Evolutionary conservation across 768 basidiomycete species (phyloP), one percentile per base, ranked within the genome.

Genomic region (Thelephora ganbajun): DNA sequence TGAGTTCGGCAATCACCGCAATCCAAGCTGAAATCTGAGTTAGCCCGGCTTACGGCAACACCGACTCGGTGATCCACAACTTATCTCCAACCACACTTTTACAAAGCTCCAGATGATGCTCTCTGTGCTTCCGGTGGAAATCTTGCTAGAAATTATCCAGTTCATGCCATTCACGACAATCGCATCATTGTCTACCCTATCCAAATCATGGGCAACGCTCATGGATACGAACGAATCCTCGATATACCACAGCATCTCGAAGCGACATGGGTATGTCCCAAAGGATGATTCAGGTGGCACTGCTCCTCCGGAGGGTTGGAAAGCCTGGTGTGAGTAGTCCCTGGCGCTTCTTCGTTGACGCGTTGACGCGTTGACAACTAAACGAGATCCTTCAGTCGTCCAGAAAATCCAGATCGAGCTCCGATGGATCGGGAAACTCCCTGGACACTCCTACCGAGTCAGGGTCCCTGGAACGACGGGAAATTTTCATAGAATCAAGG

Each of bases 401-500:
- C 66, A 66, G 49, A 70, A 72, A 35, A 53, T 66, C 35, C 62
- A 63, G 36, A 66, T 78, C 43, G 63, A 69, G 45, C 63, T 58
- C 23, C 72, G 70, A 37, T 86, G 83, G 83, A 53, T 62, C 1
- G 83, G 77, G 6, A 62, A 64, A n/a, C n/a, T n/a, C n/a, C n/a
- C n/a, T n/a, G n/a, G n/a, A n/a, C n/a, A n/a, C n/a, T n/a, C n/a
- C n/a, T n/a, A n/a, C n/a, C n/a, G n/a, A n/a, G n/a, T n/a, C n/a
- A n/a, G n/a, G n/a, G n/a, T n/a, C n/a, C n/a, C n/a, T n/a, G n/a
- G n/a, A n/a, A n/a, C n/a, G n/a, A n/a, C n/a, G 18, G 51, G 53
- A 20, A 55, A 58, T 3, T 76, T 83, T 0, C 83, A 88, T 61
- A 76, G 83, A 6, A 77, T 88, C 63, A 89, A 89, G 62, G 71